phyloP scores from a whole-genome alignment of 257 asterid genomes.

The Gynochthodes officinalis region DNA sequence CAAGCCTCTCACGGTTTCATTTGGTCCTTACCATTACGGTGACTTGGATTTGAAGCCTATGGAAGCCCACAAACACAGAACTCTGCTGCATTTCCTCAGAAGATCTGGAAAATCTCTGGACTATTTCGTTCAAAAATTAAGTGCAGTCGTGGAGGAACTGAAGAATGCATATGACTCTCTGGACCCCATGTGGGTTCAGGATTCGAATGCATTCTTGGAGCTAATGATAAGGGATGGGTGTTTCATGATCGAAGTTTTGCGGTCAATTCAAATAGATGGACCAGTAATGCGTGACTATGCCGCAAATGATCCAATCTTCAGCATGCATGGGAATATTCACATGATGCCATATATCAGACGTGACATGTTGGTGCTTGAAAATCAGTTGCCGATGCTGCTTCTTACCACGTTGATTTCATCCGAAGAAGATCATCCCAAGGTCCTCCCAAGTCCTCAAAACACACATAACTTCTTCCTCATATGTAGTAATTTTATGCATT shows the following conservation, averaged over 20 bases:
- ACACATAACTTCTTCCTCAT: too few relatives aligned
- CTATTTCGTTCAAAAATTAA: slow-evolving; percentile 18
- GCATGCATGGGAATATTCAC: slow-evolving; percentile 35
- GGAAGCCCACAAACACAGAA: slow-evolving; percentile 58
- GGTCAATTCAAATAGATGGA: not conserved
- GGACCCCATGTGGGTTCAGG: not conserved
- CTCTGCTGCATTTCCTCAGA: slow-evolving; percentile 36
- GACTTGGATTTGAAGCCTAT: slow-evolving; percentile 19
- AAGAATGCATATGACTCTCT: slow-evolving; percentile 36
- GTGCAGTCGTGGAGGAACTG: slow-evolving; percentile 26
- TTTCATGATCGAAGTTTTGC: not conserved
- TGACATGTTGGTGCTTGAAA: slow-evolving; percentile 23
- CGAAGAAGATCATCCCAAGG: not conserved
- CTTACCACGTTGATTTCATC: not conserved
- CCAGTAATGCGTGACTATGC: slow-evolving; percentile 19
- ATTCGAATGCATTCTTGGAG: not conserved
- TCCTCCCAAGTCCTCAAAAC: not conserved
- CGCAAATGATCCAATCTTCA: slow-evolving; percentile 34
- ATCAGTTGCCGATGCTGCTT: slow-evolving; percentile 2
- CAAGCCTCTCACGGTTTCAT: slow-evolving; percentile 40
- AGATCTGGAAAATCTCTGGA: slow-evolving; percentile 29
- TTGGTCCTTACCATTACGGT: slow-evolving; percentile 49
- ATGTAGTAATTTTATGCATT: too few relatives aligned
- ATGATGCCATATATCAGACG: slow-evolving; percentile 27
- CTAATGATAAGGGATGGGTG: slow-evolving; percentile 4